phyloP scores from a whole-genome alignment of 2,329 filamentous ascomycete genomes.

The Colletotrichum gloeosporioides region DNA sequence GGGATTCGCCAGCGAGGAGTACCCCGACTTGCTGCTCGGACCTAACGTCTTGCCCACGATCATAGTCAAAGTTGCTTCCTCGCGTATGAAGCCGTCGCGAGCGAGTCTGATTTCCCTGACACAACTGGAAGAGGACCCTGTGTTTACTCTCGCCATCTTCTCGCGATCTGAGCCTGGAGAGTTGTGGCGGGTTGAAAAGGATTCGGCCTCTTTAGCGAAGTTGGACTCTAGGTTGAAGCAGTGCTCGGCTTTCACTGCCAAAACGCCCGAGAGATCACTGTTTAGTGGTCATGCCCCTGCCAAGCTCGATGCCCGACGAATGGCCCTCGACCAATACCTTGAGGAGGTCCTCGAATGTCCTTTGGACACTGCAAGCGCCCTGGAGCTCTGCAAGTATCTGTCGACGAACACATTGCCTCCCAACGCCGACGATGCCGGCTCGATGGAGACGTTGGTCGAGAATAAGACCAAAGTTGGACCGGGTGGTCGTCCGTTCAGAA shows the following conservation, averaged over 20 bases:
- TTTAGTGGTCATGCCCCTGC: slow-evolving; percentile 94
- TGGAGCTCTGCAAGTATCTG: slow-evolving; percentile 87
- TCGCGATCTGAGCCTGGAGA: slow-evolving; percentile 78
- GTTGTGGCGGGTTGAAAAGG: slow-evolving; percentile 95
- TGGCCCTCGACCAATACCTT: slow-evolving; percentile 83
- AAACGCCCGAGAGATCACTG: slow-evolving; percentile 81
- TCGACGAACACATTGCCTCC: slow-evolving; percentile 70
- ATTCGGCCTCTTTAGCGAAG: slow-evolving; percentile 78
- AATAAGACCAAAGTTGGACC: slow-evolving; percentile 54
- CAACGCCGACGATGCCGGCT: slow-evolving; percentile 60
- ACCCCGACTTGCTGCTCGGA: slow-evolving; percentile 82
- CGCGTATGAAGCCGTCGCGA: slow-evolving; percentile 90
- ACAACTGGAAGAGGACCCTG: slow-evolving; percentile 86
- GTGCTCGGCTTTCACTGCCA: slow-evolving; percentile 73
- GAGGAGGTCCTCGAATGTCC: slow-evolving; percentile 84
- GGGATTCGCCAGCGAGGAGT: slow-evolving; percentile 84
- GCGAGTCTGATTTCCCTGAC: slow-evolving; percentile 83
- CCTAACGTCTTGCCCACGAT: slow-evolving; percentile 90
- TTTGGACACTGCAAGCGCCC: slow-evolving; percentile 76
- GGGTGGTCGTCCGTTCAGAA: slow-evolving; percentile 74
- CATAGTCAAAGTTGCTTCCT: slow-evolving; percentile 87
- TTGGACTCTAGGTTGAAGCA: slow-evolving; percentile 84
- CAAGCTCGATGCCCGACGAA: slow-evolving; percentile 85
- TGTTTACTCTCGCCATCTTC: slow-evolving; percentile 89
- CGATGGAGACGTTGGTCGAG: slow-evolving; percentile 33